Base-by-base conservation (phyloP, 495 filamentous ascomycete genomes). In the Lepraria neglecta region DNA sequence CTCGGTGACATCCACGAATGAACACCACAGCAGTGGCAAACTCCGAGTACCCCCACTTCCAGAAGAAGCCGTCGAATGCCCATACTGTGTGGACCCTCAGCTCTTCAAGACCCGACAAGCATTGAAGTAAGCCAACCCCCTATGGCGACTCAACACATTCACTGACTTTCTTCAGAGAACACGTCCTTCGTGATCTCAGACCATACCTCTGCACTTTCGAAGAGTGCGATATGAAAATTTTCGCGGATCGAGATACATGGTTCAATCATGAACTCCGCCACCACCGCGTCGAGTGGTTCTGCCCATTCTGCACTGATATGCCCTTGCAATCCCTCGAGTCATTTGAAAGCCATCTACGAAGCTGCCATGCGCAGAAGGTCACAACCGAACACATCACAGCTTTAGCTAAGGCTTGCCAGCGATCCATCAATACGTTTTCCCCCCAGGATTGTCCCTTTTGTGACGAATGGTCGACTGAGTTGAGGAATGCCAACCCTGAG, bases 131-230 rank as follows among this genome's bases (percentile, higher is more conserved):
- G 50, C 28, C 43, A 60, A 50, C 2, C 14, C 59, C 9, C 27
- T 21, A 14, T 4, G 50, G 17, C 27, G 12, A 11, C n/a, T 3
- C 14, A n/a, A 1, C 14, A 11, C n/a, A 9, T 14, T 15, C 50
- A 17, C 12, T 46, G 24, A 17, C 27, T 35, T 6, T 3, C 48
- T 27, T 38, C 48, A 65, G 68, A 17, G 15, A 47, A 14, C 72
- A 74, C 60, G 67, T 68, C 27, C 71, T 69, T 31, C 60, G 52
- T 17, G 72, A 74, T 17, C 64, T 74, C 19, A 69, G 63, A 54
- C 47, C 71, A 11, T 74, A 73, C 51, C 64, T 73, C 1, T 74
- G 71, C 65, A 71, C 71, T 3, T 57, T 70, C n/a, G 64, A 67
- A 1, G 66, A 68, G 17, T 74, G 72, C 43, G 64, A 70, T 9